Conservation (phyloP, 2,329 filamentous ascomycete species). For the Trichothecium sympodiale region DNA sequence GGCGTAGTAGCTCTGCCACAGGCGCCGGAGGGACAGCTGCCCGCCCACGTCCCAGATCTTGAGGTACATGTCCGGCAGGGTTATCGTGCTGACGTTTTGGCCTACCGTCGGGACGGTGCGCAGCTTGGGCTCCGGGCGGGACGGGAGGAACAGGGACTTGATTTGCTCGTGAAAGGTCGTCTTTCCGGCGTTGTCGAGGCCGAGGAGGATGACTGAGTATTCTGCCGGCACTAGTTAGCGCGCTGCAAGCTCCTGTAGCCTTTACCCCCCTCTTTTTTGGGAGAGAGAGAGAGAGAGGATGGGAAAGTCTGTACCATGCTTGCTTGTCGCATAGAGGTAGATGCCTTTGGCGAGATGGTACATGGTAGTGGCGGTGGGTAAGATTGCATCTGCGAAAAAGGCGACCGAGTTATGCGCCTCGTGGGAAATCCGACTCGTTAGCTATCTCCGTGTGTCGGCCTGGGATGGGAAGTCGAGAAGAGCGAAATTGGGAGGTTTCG, state of each 20-base stretch:
- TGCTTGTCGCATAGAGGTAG: conserved; percentile 91
- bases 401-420: too few species aligned
- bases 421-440: too few species aligned
- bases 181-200: conserved; percentile 96
- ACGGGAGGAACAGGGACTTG: conserved; percentile 70
- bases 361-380: conserved; percentile 39
- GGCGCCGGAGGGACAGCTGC: conserved; percentile 73
- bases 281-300: conserved; percentile 1
- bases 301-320: conserved; percentile 64
- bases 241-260: too few species aligned
- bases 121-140: conserved; percentile 50
- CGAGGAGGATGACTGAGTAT: conserved; percentile 93
- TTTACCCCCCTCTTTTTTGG: too few species aligned
- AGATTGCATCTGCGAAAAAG: too few species aligned
- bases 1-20: conserved; percentile 94
- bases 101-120: conserved; percentile 95
- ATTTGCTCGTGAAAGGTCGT: conserved; percentile 96
- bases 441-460: too few species aligned
- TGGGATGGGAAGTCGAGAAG: too few species aligned
- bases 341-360: conserved; percentile 93
- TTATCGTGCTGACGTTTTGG: conserved; percentile 89
- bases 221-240: too few species aligned
- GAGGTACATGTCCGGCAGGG: conserved; percentile 87
- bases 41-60: conserved; percentile 98
- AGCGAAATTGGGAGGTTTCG: too few species aligned